Percentiles rank a stretch among this genome's conserved stretches.
phyloP scores from a whole-genome alignment of 768 basidiomycete species.

The Ephemerocybe angulata region DNA sequence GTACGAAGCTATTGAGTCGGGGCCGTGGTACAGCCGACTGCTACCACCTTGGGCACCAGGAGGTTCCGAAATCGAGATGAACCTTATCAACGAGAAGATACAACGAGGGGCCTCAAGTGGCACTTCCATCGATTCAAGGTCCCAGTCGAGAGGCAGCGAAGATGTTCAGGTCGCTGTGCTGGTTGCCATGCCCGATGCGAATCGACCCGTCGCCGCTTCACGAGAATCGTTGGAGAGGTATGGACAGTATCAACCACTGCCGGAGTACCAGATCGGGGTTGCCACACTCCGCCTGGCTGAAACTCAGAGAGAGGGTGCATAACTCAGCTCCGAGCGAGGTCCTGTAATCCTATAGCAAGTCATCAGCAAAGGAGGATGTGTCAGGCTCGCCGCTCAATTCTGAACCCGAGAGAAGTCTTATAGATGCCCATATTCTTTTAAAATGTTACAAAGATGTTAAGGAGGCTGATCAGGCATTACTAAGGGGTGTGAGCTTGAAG shows the following conservation, averaged over 20 bases:
- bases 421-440: no score
- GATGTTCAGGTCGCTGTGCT: constrained; percentile 38
- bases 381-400: no score
- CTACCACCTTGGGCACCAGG: neutral
- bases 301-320: neutral
- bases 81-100: neutral
- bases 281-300: constrained; percentile 31
- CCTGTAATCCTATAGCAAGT: no score
- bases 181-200: constrained; percentile 41
- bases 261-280: constrained; percentile 46
- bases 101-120: neutral
- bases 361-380: no score
- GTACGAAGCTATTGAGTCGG: neutral
- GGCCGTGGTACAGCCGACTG: neutral
- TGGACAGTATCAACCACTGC: constrained; percentile 7
- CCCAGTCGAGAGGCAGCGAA: neutral
- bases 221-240: neutral
- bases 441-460: no score
- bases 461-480: no score
- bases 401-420: no score
- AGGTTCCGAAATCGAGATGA: neutral
- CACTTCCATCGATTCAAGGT: neutral
- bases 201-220: constrained; percentile 6
- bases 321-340: no score
- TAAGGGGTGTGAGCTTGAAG: no score